Evolutionary conservation across 306 rosid species (phyloP).

Genomic region (Calophaca sinica): DNA sequence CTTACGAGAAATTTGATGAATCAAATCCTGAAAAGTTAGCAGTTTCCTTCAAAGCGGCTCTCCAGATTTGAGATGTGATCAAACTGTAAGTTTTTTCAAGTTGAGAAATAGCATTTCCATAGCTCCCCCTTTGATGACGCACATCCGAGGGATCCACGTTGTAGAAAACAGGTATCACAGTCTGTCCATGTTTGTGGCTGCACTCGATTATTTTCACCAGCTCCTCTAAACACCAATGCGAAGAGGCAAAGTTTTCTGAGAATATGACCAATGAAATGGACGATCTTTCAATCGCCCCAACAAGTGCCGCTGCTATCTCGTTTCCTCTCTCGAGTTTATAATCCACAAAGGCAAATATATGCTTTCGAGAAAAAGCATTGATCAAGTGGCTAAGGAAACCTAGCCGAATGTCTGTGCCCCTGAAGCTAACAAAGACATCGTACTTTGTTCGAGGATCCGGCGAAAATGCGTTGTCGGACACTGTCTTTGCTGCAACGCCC

Average conservation of each 20-base stretch:
- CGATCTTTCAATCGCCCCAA: neutral
- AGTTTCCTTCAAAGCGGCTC: neutral
- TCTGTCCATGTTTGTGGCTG: neutral
- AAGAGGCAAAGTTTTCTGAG: constrained; percentile 8
- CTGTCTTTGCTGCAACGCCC: no score
- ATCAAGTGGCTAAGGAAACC: constrained; percentile 16
- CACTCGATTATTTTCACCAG: neutral
- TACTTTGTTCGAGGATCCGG: neutral
- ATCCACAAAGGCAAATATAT: constrained; percentile 14
- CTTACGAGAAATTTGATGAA: constrained; percentile 2
- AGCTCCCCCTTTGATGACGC: neutral
- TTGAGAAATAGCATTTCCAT: neutral
- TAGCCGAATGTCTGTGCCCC: neutral
- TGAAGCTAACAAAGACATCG: constrained; percentile 31
- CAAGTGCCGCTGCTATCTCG: neutral
- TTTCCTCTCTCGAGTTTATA: neutral
- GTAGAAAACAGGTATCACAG: constrained; percentile 1
- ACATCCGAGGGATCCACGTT: neutral
- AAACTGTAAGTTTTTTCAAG: neutral
- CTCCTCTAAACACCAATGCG: constrained; percentile 17
- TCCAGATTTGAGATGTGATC: neutral
- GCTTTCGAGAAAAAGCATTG: neutral
- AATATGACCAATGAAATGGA: neutral
- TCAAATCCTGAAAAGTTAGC: neutral
- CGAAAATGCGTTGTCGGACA: no score